A percentile compares a stretch with the other conserved stretches of the same genome.
Evolutionary conservation across 164 flowering plant genomes (phyloP).

Genomic region (Nelumbo lutea): DNA sequence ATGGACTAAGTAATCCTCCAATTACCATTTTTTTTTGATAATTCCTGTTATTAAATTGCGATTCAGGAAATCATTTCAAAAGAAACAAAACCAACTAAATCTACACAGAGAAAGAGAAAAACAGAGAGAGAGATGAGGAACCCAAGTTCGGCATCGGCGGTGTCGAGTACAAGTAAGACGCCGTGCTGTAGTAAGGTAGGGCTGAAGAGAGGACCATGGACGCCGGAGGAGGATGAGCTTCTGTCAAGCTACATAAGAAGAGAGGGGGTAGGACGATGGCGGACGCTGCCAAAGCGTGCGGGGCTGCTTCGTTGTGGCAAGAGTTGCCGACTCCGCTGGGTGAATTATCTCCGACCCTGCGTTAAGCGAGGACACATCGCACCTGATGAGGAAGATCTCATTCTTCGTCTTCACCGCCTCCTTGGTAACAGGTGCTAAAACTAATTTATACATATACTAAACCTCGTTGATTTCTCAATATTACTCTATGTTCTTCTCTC

Average conservation of each 20-base stretch:
- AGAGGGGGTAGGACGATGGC: slow-evolving; percentile 65
- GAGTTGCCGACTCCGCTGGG: slow-evolving; percentile 64
- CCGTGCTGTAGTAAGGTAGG: slow-evolving; percentile 53
- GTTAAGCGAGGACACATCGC: slow-evolving; percentile 71
- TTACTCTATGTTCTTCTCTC: background rate
- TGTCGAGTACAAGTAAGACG: slow-evolving; percentile 13
- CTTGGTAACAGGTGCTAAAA: slow-evolving; percentile 52
- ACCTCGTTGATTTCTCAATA: background rate
- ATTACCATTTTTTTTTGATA: too few species aligned
- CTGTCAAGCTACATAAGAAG: slow-evolving; percentile 32
- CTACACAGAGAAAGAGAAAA: too few species aligned
- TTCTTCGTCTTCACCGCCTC: too few species aligned
- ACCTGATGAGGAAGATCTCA: slow-evolving; percentile 33
- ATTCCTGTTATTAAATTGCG: too few species aligned
- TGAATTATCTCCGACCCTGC: slow-evolving; percentile 69
- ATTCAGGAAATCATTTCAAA: too few species aligned
- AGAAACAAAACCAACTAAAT: too few species aligned
- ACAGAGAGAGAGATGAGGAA: too few species aligned
- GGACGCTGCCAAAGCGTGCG: slow-evolving; percentile 55
- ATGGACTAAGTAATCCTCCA: too few species aligned
- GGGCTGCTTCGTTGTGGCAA: slow-evolving; percentile 35
- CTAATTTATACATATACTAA: background rate
- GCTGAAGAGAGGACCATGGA: slow-evolving; percentile 44
- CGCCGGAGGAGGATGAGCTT: slow-evolving; percentile 32
- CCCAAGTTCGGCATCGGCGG: too few species aligned